phyloP scores from a whole-genome alignment of 768 basidiomycete species.

The Coprinellus micaceus region DNA sequence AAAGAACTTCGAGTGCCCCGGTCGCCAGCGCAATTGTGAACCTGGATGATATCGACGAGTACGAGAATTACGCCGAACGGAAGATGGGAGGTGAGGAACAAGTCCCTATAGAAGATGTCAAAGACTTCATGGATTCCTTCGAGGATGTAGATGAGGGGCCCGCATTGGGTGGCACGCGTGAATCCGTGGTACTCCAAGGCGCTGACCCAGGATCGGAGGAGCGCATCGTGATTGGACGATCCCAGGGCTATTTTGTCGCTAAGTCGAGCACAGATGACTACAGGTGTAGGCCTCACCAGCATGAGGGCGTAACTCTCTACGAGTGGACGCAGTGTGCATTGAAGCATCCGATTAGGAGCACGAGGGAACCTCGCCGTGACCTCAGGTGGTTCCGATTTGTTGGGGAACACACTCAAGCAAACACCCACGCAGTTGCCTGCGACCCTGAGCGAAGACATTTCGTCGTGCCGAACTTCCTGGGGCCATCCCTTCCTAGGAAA shows the following conservation, averaged over 20 bases:
- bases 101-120: too few species aligned
- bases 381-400: conserved; percentile 7
- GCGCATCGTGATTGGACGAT: conserved; percentile 16
- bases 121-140: too few species aligned
- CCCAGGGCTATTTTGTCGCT: conserved; percentile 12
- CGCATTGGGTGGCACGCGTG: too few species aligned
- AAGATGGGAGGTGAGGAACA: too few species aligned
- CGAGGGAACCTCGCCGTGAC: background rate
- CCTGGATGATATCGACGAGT: too few species aligned
- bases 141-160: too few species aligned
- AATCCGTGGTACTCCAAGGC: too few species aligned
- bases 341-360: background rate
- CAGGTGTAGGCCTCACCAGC: conserved; percentile 18
- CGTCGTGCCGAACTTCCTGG: conserved; percentile 28
- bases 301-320: conserved; percentile 24
- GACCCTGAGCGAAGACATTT: background rate
- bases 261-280: conserved; percentile 20
- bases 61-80: too few species aligned
- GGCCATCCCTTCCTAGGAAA: conserved; percentile 22
- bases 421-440: conserved; percentile 7
- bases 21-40: too few species aligned
- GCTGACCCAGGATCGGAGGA: too few species aligned
- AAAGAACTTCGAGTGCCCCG: too few species aligned
- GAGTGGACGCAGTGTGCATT: conserved; percentile 20
- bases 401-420: conserved; percentile 9